Percentiles rank a stretch among this genome's conserved stretches.
Conservation (phyloP, 163 green algal species). For the Prototheca stagnorum region DNA sequence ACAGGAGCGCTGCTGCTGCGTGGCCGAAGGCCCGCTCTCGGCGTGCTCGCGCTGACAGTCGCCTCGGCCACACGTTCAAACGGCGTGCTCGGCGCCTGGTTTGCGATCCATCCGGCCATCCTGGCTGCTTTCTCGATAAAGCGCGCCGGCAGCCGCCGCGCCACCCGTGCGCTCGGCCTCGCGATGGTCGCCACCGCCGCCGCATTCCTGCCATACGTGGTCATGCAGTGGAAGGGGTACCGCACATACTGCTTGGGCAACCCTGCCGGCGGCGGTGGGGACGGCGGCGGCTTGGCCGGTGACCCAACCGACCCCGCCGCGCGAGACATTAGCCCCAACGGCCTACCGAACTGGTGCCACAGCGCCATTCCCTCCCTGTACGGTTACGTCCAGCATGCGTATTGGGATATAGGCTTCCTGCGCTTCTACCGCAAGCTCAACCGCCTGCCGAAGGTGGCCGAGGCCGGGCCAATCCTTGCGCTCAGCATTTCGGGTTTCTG, state of each 20-base stretch:
- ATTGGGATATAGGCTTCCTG: conserved; percentile 77
- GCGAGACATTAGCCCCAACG: neutral
- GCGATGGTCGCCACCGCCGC: conserved; percentile 3
- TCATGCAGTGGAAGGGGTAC: conserved; percentile 24
- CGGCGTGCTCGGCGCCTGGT: conserved; percentile 40
- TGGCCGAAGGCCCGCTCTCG: neutral
- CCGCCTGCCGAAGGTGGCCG: conserved; percentile 69
- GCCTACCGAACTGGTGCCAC: conserved; percentile 44
- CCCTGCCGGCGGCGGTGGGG: no score
- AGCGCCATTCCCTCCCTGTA: conserved; percentile 45
- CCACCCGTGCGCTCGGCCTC: neutral
- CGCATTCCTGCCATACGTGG: conserved; percentile 19
- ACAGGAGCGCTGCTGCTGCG: conserved; percentile 21
- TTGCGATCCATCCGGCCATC: conserved; percentile 35
- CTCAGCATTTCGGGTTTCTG: conserved; percentile 21
- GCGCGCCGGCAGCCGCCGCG: neutral
- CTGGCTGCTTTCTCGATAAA: no score
- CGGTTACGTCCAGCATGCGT: conserved; percentile 58
- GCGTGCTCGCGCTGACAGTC: conserved; percentile 13
- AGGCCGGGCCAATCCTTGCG: conserved; percentile 49
- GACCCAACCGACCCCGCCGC: no score
- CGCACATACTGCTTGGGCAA: no score
- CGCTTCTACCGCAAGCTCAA: conserved; percentile 45
- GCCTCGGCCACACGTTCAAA: conserved; percentile 47
- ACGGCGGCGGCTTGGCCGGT: no score